Percentiles rank a stretch among this genome's conserved stretches.
phyloP scores from a whole-genome alignment of 768 basidiomycete genomes.

The Leccinum pellstonianum region DNA sequence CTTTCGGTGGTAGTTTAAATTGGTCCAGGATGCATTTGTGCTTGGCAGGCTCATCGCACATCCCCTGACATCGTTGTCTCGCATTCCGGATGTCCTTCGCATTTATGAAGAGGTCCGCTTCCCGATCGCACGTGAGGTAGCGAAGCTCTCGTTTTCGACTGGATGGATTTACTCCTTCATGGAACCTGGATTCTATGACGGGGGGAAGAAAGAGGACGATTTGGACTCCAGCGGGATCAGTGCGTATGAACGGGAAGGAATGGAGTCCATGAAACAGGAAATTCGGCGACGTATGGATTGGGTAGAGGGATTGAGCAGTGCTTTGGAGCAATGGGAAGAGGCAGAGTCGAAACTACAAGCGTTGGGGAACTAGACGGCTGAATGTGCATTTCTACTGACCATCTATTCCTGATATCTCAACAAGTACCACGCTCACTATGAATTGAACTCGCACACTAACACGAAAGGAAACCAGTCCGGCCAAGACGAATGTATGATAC shows the following conservation, averaged over 20 bases:
- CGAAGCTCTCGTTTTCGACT: slow-evolving; percentile 13
- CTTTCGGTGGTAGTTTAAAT: not conserved
- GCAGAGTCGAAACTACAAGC: slow-evolving; percentile 14
- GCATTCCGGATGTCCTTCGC: slow-evolving; percentile 3
- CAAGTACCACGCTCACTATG: no score
- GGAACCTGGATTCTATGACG: slow-evolving; percentile 23
- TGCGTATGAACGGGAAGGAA: slow-evolving; percentile 17
- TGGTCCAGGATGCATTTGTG: slow-evolving; percentile 19
- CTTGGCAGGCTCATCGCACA: slow-evolving; percentile 27
- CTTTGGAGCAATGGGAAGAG: slow-evolving; percentile 17
- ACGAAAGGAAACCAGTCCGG: no score
- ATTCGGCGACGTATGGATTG: slow-evolving; percentile 16
- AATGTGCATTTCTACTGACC: not conserved
- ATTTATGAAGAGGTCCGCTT: slow-evolving; percentile 17
- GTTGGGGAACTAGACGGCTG: not conserved
- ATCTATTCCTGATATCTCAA: no score
- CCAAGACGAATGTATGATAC: no score
- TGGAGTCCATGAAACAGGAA: slow-evolving; percentile 18
- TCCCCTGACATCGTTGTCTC: slow-evolving; percentile 8
- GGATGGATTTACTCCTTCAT: slow-evolving; percentile 8
- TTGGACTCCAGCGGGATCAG: slow-evolving; percentile 11
- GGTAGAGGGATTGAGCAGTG: slow-evolving; percentile 7
- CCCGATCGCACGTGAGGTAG: slow-evolving; percentile 13
- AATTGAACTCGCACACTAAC: no score
- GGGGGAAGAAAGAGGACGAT: no score